These are phyloP conservation scores for Claviceps maximensis DNA, from an alignment of 2,329 filamentous ascomycete genomes.

Conservation along the genomic window DNA sequence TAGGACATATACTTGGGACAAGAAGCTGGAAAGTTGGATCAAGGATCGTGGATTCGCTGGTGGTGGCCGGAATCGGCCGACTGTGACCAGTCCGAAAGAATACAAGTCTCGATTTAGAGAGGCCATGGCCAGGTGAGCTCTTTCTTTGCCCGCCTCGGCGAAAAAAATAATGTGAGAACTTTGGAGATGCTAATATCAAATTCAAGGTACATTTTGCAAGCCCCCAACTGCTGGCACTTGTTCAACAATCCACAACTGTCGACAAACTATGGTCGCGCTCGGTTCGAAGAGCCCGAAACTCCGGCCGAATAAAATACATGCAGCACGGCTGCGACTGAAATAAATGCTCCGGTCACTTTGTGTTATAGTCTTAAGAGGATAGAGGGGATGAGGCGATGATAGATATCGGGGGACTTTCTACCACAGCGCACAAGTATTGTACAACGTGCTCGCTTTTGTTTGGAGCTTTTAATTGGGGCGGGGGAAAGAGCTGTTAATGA, in stretches of 20 bases:
- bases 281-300: slow-evolving; percentile 26
- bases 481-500: background rate
- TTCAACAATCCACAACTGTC: slow-evolving; percentile 36
- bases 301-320: background rate
- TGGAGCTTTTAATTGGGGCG: background rate
- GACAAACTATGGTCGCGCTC: slow-evolving; percentile 22
- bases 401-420: background rate
- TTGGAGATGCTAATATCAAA: background rate
- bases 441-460: background rate
- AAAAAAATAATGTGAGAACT: background rate
- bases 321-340: background rate
- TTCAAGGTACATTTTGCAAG: slow-evolving; percentile 54
- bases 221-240: slow-evolving; percentile 64
- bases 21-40: slow-evolving; percentile 99
- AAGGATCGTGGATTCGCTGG: slow-evolving; percentile 83
- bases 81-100: slow-evolving; percentile 92
- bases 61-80: slow-evolving; percentile 69
- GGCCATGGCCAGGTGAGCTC: slow-evolving; percentile 75
- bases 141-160: background rate
- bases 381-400: background rate
- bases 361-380: background rate
- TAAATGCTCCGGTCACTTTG: background rate
- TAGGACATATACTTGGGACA: slow-evolving; percentile 97
- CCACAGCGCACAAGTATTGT: background rate
- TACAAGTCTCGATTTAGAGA: slow-evolving; percentile 94